Percentiles rank a stretch among this genome's conserved stretches.
phyloP scores from a whole-genome alignment of 495 filamentous ascomycete genomes.

The Cercophora newfieldiana region DNA sequence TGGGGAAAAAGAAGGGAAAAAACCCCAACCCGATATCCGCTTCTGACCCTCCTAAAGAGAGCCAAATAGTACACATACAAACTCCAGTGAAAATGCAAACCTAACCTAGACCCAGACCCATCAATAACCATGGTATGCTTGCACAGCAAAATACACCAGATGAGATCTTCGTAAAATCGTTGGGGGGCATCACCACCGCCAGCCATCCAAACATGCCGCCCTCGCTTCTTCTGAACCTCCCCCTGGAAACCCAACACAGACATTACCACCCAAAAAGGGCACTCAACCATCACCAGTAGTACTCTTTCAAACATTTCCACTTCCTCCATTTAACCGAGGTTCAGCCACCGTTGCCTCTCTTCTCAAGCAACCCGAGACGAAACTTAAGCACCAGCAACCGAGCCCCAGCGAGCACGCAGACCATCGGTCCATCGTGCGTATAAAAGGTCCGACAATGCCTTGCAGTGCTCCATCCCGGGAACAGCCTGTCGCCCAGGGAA shows the following conservation, averaged over 20 bases:
- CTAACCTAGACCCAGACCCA: not conserved
- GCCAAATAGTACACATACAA: not conserved
- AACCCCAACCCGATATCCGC: not conserved
- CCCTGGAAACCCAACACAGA: not conserved
- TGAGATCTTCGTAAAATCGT: not conserved
- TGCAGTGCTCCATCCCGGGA: constrained; percentile 87
- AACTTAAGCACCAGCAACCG: not conserved
- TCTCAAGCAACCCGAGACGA: not conserved
- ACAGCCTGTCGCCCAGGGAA: constrained; percentile 51
- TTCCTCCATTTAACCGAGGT: not conserved
- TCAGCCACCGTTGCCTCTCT: not conserved
- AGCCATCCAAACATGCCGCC: not conserved
- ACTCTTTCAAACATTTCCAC: not conserved
- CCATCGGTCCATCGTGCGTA: constrained; percentile 89
- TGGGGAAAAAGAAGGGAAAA: not conserved
- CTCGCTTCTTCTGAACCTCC: not conserved
- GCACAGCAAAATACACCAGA: not conserved
- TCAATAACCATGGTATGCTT: constrained; percentile 5
- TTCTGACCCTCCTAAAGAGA: not conserved
- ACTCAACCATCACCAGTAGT: not conserved
- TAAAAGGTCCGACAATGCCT: constrained; percentile 83
- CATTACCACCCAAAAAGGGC: not conserved
- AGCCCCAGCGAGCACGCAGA: constrained; percentile 73
- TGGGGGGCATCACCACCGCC: not conserved
- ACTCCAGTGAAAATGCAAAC: constrained; percentile 8